phyloP scores from a whole-genome alignment of 2,329 filamentous ascomycete genomes.

The Botryotinia narcissicola region DNA sequence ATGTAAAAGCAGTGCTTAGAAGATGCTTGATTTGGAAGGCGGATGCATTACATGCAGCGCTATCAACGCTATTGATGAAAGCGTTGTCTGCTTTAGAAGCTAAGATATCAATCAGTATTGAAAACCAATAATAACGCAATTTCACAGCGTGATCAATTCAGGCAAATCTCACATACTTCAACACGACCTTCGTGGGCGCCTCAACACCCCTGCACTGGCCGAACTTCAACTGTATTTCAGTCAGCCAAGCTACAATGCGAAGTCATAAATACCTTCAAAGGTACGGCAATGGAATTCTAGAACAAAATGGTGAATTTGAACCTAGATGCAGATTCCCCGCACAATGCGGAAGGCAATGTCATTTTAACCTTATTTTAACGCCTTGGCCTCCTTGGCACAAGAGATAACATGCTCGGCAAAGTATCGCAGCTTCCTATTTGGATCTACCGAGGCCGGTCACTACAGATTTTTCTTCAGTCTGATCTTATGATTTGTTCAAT shows the following conservation, averaged over 20 bases:
- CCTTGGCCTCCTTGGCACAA: slow-evolving; percentile 16
- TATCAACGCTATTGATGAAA: neutral
- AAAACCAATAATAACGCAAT: neutral
- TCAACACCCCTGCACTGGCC: neutral
- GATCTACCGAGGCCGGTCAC: slow-evolving; percentile 3
- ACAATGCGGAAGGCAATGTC: slow-evolving; percentile 11
- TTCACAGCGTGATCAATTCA: neutral
- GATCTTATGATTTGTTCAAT: slow-evolving; percentile 6
- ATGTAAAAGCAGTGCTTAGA: neutral
- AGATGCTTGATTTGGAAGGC: slow-evolving; percentile 7
- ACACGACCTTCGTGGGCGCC: neutral
- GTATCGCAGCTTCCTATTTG: slow-evolving; percentile 6
- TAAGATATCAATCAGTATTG: neutral
- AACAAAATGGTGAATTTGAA: neutral
- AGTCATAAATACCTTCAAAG: neutral
- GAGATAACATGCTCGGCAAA: slow-evolving; percentile 20
- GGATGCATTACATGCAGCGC: neutral
- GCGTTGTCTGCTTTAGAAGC: neutral
- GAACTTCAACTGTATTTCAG: neutral
- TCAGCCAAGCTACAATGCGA: neutral
- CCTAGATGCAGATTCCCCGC: neutral
- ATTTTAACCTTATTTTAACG: slow-evolving; percentile 16
- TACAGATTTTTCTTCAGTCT: neutral
- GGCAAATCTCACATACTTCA: neutral
- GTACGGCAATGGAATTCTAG: neutral